These are phyloP conservation scores for Heliosperma pusillum DNA, from an alignment of 148 eudicot genomes.

Conservation along the genomic window DNA sequence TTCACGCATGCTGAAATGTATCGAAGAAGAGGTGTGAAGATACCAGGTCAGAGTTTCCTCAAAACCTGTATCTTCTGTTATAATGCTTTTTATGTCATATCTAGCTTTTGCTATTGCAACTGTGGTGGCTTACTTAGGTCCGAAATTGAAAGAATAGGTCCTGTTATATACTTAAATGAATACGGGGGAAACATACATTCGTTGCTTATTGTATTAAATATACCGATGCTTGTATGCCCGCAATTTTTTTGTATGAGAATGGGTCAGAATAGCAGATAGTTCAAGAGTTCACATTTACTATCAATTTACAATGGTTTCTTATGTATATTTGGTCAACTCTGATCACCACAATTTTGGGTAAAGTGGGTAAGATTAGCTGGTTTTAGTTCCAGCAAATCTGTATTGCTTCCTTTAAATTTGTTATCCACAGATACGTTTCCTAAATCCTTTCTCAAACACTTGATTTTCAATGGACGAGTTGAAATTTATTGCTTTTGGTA, in stretches of 20 bases:
- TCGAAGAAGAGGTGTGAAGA: slow-evolving; percentile 86
- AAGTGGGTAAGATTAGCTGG: not conserved
- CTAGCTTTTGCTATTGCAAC: not conserved
- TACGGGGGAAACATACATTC: not conserved
- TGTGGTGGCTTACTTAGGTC: not conserved
- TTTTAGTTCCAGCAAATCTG: not conserved
- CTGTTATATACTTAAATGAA: not conserved
- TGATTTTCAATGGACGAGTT: not conserved
- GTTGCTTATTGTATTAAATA: not conserved
- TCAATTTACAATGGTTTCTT: too few relatives aligned
- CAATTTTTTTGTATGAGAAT: too few relatives aligned
- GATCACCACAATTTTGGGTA: not conserved
- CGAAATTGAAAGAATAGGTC: not conserved
- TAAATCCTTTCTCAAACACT: not conserved
- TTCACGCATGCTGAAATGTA: slow-evolving; percentile 93
- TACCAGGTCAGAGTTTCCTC: slow-evolving; percentile 58
- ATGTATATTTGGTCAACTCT: not conserved
- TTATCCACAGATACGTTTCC: not conserved
- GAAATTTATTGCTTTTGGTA: not conserved
- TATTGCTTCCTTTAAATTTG: not conserved
- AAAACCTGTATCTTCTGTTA: slow-evolving; percentile 3
- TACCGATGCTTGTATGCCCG: too few relatives aligned
- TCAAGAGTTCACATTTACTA: too few relatives aligned
- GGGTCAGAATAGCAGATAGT: too few relatives aligned
- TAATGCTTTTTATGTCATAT: slow-evolving; percentile 8